Evolutionary conservation across 768 basidiomycete genomes (phyloP), one percentile per base, ranked within the genome.

Genomic region (Leccinellum albellum): DNA sequence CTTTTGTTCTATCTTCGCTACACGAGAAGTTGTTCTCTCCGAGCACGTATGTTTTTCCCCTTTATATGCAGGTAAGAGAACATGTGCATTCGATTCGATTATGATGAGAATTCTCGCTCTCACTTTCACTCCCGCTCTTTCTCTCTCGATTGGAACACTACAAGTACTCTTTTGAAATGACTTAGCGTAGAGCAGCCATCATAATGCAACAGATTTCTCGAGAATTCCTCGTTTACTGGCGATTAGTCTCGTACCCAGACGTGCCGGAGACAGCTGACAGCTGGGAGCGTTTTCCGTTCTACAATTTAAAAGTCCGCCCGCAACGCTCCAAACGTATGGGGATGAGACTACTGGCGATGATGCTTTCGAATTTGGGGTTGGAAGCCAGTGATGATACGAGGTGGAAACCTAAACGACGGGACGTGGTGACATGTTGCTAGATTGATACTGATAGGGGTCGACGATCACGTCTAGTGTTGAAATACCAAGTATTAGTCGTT

Each of bases 21-120:
- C 29, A 53, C 48, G 51, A 57, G 54, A 48, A 42, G 10, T n/a
- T 61, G 48, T 63, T 56, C 40, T 51, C 53, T 10, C 54, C 37
- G 46, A 47, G 53, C 58, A 59, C 57, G 40, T 62, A 53, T 42
- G 70, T 52, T 56, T 55, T 65, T 12, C 9, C 40, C 20, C 40
- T 51, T 32, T 62, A 69, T 61, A 69, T 66, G 69, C 62, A 61
- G 66, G 70, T 66, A 68, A 68, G 62, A 48, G 49, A 56, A 49
- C 40, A 54, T 61, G 66, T 58, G 62, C 69, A 61, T 24, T 42
- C 20, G 40, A 42, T 42, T 40, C n/a, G 40, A 40, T 40, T 20
- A 40, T 40, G 40, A 40, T 40, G 40, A 42, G 40, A 20, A 12
- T 42, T 20, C 20, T 42, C 40, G 20, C 12, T 42, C 40, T 42